Conservation (phyloP, 495 filamentous ascomycete genomes). For the Letharia lupina region DNA sequence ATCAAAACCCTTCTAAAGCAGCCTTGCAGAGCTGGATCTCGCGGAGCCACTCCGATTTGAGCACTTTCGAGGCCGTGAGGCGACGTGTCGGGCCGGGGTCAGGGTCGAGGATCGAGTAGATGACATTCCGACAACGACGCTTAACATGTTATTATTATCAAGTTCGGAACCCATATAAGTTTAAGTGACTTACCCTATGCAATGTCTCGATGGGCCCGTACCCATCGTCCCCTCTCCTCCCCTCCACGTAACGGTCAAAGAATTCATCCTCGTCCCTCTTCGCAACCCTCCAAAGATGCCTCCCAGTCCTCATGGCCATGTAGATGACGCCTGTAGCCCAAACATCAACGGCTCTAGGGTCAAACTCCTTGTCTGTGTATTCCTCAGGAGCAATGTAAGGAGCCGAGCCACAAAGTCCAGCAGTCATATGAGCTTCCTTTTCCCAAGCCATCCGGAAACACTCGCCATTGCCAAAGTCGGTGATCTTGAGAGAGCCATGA, state of each 20-base stretch:
- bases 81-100: slow-evolving; percentile 67
- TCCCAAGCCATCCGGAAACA: slow-evolving; percentile 99
- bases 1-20: slow-evolving; percentile 78
- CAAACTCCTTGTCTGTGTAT: slow-evolving; percentile 89
- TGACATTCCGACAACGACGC: slow-evolving; percentile 96
- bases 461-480: slow-evolving; percentile 97
- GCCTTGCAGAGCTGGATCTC: slow-evolving; percentile 95
- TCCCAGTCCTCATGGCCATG: slow-evolving; percentile 97
- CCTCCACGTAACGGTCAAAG: slow-evolving; percentile 86
- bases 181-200: slow-evolving; percentile 64
- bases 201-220: slow-evolving; percentile 94
- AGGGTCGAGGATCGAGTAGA: slow-evolving; percentile 97
- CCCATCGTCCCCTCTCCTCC: slow-evolving; percentile 84
- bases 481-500: slow-evolving; percentile 93
- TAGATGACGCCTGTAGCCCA: slow-evolving; percentile 99
- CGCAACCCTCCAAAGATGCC: slow-evolving; percentile 93
- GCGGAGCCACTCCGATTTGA: slow-evolving; percentile 96
- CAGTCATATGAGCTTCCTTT: slow-evolving; percentile 94
- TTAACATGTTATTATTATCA: slow-evolving; percentile 41
- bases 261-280: slow-evolving; percentile 96
- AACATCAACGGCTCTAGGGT: slow-evolving; percentile 91
- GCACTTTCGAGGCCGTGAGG: slow-evolving; percentile 90
- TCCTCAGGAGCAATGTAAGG: slow-evolving; percentile 98
- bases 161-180: not conserved
- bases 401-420: slow-evolving; percentile 88